Conservation (phyloP, 768 basidiomycete genomes). For the Mycena filopes region DNA sequence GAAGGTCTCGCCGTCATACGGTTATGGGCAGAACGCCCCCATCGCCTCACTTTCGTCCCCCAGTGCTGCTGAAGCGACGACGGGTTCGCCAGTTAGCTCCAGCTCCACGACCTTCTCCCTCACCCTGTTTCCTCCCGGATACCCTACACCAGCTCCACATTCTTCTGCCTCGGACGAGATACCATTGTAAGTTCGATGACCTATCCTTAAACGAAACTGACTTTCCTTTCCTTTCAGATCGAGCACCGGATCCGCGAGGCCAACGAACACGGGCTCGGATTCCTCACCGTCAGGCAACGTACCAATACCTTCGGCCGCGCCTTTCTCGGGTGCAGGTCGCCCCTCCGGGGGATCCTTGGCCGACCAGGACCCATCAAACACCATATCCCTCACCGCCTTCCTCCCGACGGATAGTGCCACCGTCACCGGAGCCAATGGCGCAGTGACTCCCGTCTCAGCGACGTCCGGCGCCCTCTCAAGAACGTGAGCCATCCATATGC, state of each 20-base stretch:
- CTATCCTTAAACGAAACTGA: background rate
- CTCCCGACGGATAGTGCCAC: background rate
- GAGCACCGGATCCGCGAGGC: background rate
- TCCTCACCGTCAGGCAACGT: no score
- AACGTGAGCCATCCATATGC: slow-evolving; percentile 7
- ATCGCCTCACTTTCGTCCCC: no score
- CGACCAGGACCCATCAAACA: background rate
- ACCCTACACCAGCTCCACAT: background rate
- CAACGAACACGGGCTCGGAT: background rate
- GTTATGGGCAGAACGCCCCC: no score
- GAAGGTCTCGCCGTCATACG: no score
- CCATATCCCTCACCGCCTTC: background rate
- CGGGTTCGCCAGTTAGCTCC: background rate
- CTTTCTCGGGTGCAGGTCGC: background rate
- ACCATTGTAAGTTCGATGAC: background rate
- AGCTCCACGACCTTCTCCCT: background rate
- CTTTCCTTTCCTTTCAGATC: background rate
- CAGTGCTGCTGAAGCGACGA: background rate
- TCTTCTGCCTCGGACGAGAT: background rate
- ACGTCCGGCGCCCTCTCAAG: slow-evolving; percentile 11
- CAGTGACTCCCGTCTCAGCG: background rate
- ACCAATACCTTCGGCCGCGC: no score
- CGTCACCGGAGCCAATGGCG: background rate
- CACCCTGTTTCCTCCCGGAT: background rate
- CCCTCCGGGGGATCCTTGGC: background rate